Evolutionary conservation across 805 yeast genomes (phyloP).

Genomic region (Ogataea methylovora): DNA sequence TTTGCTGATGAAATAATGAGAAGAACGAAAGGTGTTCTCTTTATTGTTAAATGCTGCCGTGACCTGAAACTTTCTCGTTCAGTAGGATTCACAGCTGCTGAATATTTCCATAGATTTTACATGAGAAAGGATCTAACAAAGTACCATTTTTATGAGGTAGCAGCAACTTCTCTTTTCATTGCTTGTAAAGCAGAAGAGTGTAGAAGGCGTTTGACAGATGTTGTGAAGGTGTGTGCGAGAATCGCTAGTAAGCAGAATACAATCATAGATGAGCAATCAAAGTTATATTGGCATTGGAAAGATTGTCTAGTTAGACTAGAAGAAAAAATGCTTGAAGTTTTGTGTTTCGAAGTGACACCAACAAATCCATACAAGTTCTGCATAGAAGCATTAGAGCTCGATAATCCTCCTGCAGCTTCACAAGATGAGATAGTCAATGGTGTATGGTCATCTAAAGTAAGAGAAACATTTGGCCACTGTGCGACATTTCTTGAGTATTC

Average conservation of each 20-base stretch:
- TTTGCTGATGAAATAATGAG: conserved; percentile 31
- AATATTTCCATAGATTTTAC: conserved; percentile 44
- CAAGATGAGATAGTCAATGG: conserved; percentile 10
- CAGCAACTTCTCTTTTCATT: conserved; percentile 41
- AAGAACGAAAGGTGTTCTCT: conserved; percentile 41
- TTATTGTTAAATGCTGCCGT: conserved; percentile 35
- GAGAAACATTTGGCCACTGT: conserved; percentile 14
- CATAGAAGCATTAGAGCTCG: conserved; percentile 15
- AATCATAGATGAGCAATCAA: conserved; percentile 34
- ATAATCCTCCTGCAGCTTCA: conserved; percentile 6
- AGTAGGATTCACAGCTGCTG: conserved; percentile 40
- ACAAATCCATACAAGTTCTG: conserved; percentile 30
- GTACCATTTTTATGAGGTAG: conserved; percentile 42
- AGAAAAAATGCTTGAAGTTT: conserved; percentile 34
- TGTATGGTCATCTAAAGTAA: conserved; percentile 5
- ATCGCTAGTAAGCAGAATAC: conserved; percentile 35
- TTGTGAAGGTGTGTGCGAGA: conserved; percentile 41
- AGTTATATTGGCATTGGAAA: conserved; percentile 45
- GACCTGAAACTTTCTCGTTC: conserved; percentile 38
- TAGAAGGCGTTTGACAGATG: conserved; percentile 37
- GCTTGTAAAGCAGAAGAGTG: conserved; percentile 50
- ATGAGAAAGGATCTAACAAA: conserved; percentile 34
- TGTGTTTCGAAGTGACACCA: conserved; percentile 41
- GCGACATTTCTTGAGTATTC: conserved; percentile 20
- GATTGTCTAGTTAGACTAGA: conserved; percentile 38